These are phyloP conservation scores for Aulographum hederae DNA, from an alignment of 2,329 filamentous ascomycete species.

Conservation along the genomic window DNA sequence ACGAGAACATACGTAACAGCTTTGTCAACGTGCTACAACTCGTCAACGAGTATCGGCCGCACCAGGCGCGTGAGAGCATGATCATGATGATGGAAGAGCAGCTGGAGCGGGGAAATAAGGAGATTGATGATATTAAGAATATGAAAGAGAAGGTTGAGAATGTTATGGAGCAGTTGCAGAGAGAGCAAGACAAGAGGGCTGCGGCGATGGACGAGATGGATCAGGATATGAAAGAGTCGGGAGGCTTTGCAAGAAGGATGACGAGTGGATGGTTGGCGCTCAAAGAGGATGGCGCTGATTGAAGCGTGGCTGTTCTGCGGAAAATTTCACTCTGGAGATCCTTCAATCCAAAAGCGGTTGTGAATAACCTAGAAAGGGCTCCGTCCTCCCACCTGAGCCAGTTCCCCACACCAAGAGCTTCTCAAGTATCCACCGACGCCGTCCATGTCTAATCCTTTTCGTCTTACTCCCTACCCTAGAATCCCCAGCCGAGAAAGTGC, in stretches of 20 bases:
- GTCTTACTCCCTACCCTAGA: no score
- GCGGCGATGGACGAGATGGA: conserved; percentile 14
- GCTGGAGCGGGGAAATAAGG: conserved; percentile 50
- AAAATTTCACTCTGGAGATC: no score
- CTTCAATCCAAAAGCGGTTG: no score
- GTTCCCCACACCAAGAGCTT: no score
- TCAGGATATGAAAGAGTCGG: conserved; percentile 4
- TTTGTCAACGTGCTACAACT: conserved; percentile 86
- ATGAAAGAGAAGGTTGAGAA: conserved; percentile 56
- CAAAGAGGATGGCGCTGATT: neutral
- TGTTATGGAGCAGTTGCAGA: conserved; percentile 49
- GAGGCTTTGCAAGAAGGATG: conserved; percentile 1
- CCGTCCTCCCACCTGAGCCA: no score
- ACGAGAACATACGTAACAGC: conserved; percentile 58
- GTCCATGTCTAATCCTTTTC: no score
- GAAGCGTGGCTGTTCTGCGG: no score
- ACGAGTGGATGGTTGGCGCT: neutral
- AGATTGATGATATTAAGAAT: conserved; percentile 50
- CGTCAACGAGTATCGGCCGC: conserved; percentile 84
- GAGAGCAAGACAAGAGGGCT: no score
- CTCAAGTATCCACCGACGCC: no score
- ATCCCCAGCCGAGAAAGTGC: no score
- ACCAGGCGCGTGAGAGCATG: conserved; percentile 76
- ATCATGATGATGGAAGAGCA: conserved; percentile 80
- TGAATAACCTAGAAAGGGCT: no score